These are phyloP conservation scores for Aspergillus tubingensis DNA, from an alignment of 2,329 filamentous ascomycete species.

Conservation along the genomic window DNA sequence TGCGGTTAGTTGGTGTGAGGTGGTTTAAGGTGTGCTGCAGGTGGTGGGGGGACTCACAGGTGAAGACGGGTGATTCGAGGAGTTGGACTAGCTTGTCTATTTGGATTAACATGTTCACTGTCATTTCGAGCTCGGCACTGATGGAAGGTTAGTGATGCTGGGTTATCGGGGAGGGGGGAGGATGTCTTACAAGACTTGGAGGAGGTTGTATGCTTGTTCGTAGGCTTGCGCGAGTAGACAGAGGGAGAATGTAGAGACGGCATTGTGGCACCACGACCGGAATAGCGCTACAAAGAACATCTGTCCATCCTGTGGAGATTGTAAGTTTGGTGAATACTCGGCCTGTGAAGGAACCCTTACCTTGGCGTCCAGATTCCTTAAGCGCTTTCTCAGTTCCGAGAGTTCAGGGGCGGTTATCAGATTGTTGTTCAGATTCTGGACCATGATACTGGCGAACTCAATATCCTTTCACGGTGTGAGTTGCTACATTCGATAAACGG, in stretches of 20 bases:
- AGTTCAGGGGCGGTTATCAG: conserved; percentile 95
- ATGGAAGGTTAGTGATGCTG: conserved; percentile 24
- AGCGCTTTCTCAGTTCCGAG: conserved; percentile 81
- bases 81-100: conserved; percentile 98
- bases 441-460: conserved; percentile 99
- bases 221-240: conserved; percentile 96
- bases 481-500: conserved; percentile 12
- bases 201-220: conserved; percentile 92
- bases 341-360: conserved; percentile 44
- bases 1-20: conserved; percentile 12
- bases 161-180: conserved; percentile 3
- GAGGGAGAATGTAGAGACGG: conserved; percentile 93
- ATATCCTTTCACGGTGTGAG: conserved; percentile 61
- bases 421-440: conserved; percentile 98
- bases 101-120: conserved; percentile 96
- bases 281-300: conserved; percentile 93
- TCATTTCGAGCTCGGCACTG: conserved; percentile 96
- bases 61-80: conserved; percentile 95
- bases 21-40: neutral
- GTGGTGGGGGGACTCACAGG: conserved; percentile 63
- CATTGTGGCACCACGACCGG: conserved; percentile 97
- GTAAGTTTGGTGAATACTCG: conserved; percentile 19
- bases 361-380: conserved; percentile 87
- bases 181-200: conserved; percentile 81
- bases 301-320: conserved; percentile 72